Evolutionary conservation across 2,329 filamentous ascomycete species (phyloP).

Genomic region (Helotiales sp.): DNA sequence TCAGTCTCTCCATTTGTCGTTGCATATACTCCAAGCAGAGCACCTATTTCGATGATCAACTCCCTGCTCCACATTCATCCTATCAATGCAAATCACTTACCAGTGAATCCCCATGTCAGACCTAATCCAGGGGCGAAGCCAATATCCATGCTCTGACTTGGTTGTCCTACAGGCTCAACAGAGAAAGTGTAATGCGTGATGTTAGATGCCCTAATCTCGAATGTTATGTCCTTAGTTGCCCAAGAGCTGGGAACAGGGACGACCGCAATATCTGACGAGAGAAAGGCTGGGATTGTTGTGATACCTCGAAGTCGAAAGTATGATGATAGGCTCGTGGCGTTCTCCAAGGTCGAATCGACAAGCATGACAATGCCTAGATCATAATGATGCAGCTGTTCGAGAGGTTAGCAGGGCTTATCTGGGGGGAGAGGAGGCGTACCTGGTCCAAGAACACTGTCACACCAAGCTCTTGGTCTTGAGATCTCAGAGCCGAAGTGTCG

Average conservation of each 20-base stretch:
- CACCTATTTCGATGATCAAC: slow-evolving; percentile 35
- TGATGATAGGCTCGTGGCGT: slow-evolving; percentile 2
- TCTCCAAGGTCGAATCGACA: not conserved
- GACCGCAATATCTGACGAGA: slow-evolving; percentile 8
- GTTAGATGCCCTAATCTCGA: slow-evolving; percentile 20
- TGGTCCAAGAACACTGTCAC: slow-evolving; percentile 50
- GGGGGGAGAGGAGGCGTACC: slow-evolving; percentile 2
- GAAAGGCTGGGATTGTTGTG: slow-evolving; percentile 16
- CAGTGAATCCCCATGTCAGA: slow-evolving; percentile 26
- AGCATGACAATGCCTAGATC: slow-evolving; percentile 34
- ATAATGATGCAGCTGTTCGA: slow-evolving; percentile 45
- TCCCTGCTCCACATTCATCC: not conserved
- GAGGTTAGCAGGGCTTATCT: not conserved
- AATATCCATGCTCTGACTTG: slow-evolving; percentile 44
- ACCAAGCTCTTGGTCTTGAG: slow-evolving; percentile 49
- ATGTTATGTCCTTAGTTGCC: slow-evolving; percentile 6
- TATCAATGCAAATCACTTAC: not conserved
- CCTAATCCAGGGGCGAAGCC: slow-evolving; percentile 41
- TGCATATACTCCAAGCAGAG: slow-evolving; percentile 51
- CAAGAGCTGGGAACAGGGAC: slow-evolving; percentile 11
- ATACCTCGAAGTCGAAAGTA: slow-evolving; percentile 17
- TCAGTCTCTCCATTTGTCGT: slow-evolving; percentile 48
- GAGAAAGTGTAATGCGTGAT: slow-evolving; percentile 23
- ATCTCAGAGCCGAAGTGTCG: slow-evolving; percentile 41
- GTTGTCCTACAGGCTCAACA: slow-evolving; percentile 18